Conservation (phyloP, 1,139 yeast species). For the Pichia sp. region DNA sequence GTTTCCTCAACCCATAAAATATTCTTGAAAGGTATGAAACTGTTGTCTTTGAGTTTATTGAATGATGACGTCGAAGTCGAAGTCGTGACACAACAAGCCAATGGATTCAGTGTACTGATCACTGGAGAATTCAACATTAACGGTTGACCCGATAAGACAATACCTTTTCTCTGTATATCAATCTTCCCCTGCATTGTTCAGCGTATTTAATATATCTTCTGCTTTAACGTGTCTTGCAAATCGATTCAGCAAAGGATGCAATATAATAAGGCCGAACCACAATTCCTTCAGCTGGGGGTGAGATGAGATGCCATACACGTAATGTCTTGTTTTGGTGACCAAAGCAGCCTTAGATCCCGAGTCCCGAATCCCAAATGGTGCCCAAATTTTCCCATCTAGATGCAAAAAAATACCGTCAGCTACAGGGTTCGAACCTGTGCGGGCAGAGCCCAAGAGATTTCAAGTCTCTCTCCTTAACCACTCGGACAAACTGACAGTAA, state of each 20-base stretch:
- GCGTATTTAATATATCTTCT: no score
- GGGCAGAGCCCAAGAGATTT: slow-evolving; percentile 32
- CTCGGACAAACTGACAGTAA: slow-evolving; percentile 30
- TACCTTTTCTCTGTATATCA: slow-evolving; percentile 5
- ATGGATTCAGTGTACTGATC: slow-evolving; percentile 2
- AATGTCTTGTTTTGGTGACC: background rate
- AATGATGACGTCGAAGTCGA: slow-evolving; percentile 15
- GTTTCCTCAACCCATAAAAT: slow-evolving; percentile 24
- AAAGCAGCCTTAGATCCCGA: no score
- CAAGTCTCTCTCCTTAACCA: slow-evolving; percentile 33
- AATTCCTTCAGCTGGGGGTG: no score
- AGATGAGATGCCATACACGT: no score
- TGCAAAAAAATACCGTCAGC: slow-evolving; percentile 22
- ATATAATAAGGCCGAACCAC: no score
- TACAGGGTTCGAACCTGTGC: slow-evolving; percentile 33
- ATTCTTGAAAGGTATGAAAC: slow-evolving; percentile 20
- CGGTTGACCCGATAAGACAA: slow-evolving; percentile 10
- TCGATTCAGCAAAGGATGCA: no score
- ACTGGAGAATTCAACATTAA: slow-evolving; percentile 1
- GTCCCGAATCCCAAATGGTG: no score
- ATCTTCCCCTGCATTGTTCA: slow-evolving; percentile 10
- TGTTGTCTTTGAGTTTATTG: background rate
- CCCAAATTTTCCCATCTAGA: no score
- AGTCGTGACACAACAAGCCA: slow-evolving; percentile 15
- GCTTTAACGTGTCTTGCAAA: no score